phyloP scores from a whole-genome alignment of 2,329 filamentous ascomycete species.

The Xylariaceae sp. region DNA sequence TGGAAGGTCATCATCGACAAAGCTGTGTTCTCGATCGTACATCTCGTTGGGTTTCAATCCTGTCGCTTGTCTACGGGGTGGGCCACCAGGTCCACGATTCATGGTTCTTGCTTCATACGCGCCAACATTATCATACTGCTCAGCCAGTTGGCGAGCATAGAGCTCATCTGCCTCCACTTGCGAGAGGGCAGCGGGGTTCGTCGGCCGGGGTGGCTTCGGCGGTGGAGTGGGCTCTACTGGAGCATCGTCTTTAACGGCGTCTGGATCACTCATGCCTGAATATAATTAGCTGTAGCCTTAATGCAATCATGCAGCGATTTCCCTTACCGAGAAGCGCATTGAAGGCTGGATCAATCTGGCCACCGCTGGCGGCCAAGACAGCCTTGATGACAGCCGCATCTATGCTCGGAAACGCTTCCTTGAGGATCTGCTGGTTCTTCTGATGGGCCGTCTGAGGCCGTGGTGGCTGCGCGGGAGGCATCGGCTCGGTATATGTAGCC shows the following conservation, averaged over 20 bases:
- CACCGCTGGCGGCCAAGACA: slow-evolving; percentile 78
- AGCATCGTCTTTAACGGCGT: slow-evolving; percentile 53
- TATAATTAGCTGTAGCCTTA: slow-evolving; percentile 15
- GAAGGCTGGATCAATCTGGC: slow-evolving; percentile 87
- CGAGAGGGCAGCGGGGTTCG: slow-evolving; percentile 56
- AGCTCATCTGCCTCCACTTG: slow-evolving; percentile 88
- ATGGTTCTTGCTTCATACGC: slow-evolving; percentile 54
- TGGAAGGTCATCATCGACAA: slow-evolving; percentile 92
- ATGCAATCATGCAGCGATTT: neutral
- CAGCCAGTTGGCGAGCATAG: slow-evolving; percentile 86
- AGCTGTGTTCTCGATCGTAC: slow-evolving; percentile 73
- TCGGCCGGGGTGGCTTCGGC: slow-evolving; percentile 73
- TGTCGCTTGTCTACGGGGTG: slow-evolving; percentile 42
- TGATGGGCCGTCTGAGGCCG: slow-evolving; percentile 75
- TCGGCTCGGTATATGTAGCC: slow-evolving; percentile 34
- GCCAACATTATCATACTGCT: slow-evolving; percentile 71
- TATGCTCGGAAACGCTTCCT: slow-evolving; percentile 87
- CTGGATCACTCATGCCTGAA: slow-evolving; percentile 73
- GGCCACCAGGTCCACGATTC: slow-evolving; percentile 36
- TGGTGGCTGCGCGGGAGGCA: slow-evolving; percentile 71
- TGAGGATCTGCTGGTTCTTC: slow-evolving; percentile 81
- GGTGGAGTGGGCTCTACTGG: slow-evolving; percentile 57
- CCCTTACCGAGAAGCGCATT: slow-evolving; percentile 78
- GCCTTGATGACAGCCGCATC: slow-evolving; percentile 79
- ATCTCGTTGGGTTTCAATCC: slow-evolving; percentile 51